Conservation (phyloP, 768 basidiomycete species). For the Boletus huronensis region DNA sequence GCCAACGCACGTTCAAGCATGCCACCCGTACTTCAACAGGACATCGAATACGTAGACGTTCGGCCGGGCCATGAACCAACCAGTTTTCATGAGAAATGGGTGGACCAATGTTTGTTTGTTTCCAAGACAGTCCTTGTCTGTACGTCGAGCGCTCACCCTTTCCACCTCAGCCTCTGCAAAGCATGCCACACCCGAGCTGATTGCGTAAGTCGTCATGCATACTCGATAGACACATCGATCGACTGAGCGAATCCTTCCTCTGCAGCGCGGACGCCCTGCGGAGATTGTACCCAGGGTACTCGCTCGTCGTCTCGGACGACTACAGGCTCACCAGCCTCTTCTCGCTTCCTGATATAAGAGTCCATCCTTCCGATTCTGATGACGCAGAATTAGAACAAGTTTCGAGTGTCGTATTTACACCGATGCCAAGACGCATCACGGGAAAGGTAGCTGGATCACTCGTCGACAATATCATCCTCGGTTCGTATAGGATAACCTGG, state of each 20-base stretch:
- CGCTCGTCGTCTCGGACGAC: slow-evolving; percentile 53
- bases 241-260: neutral
- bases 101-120: slow-evolving; percentile 46
- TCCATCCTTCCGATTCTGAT: slow-evolving; percentile 45
- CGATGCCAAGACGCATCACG: slow-evolving; percentile 40
- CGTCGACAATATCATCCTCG: slow-evolving; percentile 48
- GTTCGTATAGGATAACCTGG: slow-evolving; percentile 56
- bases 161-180: slow-evolving; percentile 47
- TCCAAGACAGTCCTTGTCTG: neutral
- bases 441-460: slow-evolving; percentile 50
- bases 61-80: slow-evolving; percentile 16
- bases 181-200: slow-evolving; percentile 42
- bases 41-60: slow-evolving; percentile 27
- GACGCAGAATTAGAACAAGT: slow-evolving; percentile 47
- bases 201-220: slow-evolving; percentile 37
- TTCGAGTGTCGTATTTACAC: slow-evolving; percentile 46
- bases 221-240: slow-evolving; percentile 2
- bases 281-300: slow-evolving; percentile 58
- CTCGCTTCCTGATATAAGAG: slow-evolving; percentile 46
- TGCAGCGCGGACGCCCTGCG: slow-evolving; percentile 46
- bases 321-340: slow-evolving; percentile 45
- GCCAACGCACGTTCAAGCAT: slow-evolving; percentile 8
- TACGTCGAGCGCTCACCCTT: slow-evolving; percentile 6
- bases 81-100: slow-evolving; percentile 51
- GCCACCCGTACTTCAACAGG: slow-evolving; percentile 14